These are phyloP conservation scores for Ulota crispa DNA, from an alignment of 225 moss, liverwort and hornwort species.

Conservation along the genomic window DNA sequence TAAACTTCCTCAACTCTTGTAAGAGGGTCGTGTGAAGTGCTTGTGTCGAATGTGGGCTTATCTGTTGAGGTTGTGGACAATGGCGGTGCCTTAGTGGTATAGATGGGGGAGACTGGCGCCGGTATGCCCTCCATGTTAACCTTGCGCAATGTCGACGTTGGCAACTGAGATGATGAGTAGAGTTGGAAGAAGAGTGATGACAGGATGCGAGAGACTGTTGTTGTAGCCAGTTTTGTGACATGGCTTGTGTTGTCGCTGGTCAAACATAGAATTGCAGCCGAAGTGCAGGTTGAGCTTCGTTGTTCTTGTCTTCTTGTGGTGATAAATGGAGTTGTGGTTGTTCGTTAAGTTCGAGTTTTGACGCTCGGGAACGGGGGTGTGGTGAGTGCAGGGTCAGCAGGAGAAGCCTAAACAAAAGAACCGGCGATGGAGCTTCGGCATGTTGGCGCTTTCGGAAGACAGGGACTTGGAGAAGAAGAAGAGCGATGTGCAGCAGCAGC, in stretches of 20 bases:
- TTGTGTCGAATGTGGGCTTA: background rate
- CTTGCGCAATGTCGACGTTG: background rate
- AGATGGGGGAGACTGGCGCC: background rate
- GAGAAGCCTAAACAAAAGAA: conserved; percentile 67
- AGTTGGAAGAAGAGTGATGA: background rate
- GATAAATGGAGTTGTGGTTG: background rate
- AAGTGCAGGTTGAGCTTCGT: background rate
- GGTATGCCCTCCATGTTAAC: background rate
- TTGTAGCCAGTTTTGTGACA: background rate
- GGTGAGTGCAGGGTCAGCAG: conserved; percentile 35
- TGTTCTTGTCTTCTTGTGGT: background rate
- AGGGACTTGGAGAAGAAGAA: conserved; percentile 63
- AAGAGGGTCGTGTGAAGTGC: background rate
- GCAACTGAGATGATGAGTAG: background rate
- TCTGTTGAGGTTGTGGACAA: background rate
- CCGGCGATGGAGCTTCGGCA: conserved; percentile 92
- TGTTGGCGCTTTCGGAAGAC: conserved; percentile 55
- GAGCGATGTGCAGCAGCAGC: conserved; percentile 47
- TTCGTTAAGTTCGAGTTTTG: background rate
- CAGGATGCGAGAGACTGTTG: background rate
- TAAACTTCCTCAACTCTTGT: conserved; percentile 10
- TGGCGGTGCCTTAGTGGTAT: background rate
- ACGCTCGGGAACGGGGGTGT: background rate
- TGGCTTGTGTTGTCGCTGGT: background rate
- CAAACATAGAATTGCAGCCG: background rate